Evolutionary conservation across 352 stramenopile genomes (phyloP).

Genomic region (Globisporangium viniferum): DNA sequence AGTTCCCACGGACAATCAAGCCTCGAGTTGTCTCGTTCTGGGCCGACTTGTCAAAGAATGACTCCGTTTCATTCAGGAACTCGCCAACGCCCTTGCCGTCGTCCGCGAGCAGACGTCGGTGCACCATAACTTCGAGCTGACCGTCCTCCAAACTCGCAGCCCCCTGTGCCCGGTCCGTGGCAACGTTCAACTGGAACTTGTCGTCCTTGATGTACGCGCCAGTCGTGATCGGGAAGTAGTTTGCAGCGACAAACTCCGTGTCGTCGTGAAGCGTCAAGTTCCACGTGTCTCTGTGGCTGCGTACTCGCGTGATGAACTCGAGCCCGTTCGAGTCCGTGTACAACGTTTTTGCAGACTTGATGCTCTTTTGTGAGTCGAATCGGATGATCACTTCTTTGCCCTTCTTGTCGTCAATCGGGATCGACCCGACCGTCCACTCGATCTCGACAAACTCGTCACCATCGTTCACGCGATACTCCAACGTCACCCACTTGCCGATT

Average conservation of each 20-base stretch:
- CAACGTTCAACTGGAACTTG: constrained; percentile 79
- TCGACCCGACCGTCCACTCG: constrained; percentile 90
- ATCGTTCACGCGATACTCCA: constrained; percentile 90
- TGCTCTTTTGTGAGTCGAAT: constrained; percentile 66
- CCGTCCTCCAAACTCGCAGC: constrained; percentile 87
- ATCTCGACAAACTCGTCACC: constrained; percentile 90
- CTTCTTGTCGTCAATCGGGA: constrained; percentile 69
- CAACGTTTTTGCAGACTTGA: constrained; percentile 47
- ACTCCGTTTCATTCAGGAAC: constrained; percentile 91
- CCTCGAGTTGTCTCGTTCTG: constrained; percentile 63
- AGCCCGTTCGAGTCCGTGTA: constrained; percentile 97
- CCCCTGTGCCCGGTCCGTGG: constrained; percentile 93
- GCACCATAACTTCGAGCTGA: constrained; percentile 96
- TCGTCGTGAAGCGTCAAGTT: constrained; percentile 86
- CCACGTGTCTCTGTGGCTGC: constrained; percentile 89
- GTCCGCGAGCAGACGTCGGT: constrained; percentile 91
- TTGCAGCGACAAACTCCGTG: constrained; percentile 92
- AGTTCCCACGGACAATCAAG: constrained; percentile 61
- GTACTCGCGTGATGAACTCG: constrained; percentile 91
- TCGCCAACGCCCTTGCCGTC: constrained; percentile 94
- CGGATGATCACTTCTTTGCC: constrained; percentile 96
- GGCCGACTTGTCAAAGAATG: constrained; percentile 50
- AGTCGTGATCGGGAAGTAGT: constrained; percentile 97
- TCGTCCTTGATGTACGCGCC: constrained; percentile 92
- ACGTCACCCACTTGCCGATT: constrained; percentile 86